These are phyloP conservation scores for Anthracocystis setariae DNA, from an alignment of 1,284 basidiomycete genomes.

Conservation along the genomic window DNA sequence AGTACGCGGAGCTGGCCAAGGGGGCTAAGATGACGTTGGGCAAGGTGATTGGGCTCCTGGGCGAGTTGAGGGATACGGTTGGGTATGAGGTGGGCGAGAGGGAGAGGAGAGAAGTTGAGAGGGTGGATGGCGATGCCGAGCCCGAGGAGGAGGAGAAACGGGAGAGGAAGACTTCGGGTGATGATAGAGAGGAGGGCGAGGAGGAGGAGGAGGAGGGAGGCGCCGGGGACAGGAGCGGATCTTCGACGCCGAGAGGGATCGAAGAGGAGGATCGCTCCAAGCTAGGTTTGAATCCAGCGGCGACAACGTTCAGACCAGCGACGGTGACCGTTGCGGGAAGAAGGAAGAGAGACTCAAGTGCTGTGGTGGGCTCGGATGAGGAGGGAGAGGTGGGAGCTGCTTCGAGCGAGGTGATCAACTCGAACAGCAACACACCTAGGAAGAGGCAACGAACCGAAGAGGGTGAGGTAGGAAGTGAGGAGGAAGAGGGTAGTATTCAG, in stretches of 20 bases:
- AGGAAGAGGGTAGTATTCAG: slow-evolving; percentile 44
- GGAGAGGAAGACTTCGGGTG: slow-evolving; percentile 4
- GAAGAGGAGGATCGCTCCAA: slow-evolving; percentile 1
- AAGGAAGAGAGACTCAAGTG: slow-evolving; percentile 34
- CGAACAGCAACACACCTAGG: slow-evolving; percentile 42
- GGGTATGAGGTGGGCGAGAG: slow-evolving; percentile 54
- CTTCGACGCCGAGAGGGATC: slow-evolving; percentile 8
- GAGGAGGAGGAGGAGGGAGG: slow-evolving; percentile 25
- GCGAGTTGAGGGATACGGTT: slow-evolving; percentile 34
- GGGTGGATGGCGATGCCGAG: slow-evolving; percentile 38
- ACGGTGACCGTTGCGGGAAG: slow-evolving; percentile 3
- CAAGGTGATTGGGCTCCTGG: slow-evolving; percentile 13
- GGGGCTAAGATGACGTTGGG: slow-evolving; percentile 20
- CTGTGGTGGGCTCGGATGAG: slow-evolving; percentile 33
- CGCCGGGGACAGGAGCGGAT: slow-evolving; percentile 10
- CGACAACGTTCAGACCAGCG: slow-evolving; percentile 24
- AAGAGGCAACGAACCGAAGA: slow-evolving; percentile 43
- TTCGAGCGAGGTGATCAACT: slow-evolving; percentile 4
- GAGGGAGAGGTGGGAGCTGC: slow-evolving; percentile 33
- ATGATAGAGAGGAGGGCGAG: slow-evolving; percentile 36
- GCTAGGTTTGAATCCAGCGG: slow-evolving; percentile 17
- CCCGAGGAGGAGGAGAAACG: neutral
- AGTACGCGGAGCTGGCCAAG: slow-evolving; percentile 34
- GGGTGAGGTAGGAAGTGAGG: slow-evolving; percentile 39
- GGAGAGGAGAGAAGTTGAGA: slow-evolving; percentile 49